A percentile compares a stretch with the other conserved stretches of the same genome.
These are phyloP conservation scores for Crithidia fasciculata DNA, from an alignment of 208 protist genomes.

Conservation along the genomic window DNA sequence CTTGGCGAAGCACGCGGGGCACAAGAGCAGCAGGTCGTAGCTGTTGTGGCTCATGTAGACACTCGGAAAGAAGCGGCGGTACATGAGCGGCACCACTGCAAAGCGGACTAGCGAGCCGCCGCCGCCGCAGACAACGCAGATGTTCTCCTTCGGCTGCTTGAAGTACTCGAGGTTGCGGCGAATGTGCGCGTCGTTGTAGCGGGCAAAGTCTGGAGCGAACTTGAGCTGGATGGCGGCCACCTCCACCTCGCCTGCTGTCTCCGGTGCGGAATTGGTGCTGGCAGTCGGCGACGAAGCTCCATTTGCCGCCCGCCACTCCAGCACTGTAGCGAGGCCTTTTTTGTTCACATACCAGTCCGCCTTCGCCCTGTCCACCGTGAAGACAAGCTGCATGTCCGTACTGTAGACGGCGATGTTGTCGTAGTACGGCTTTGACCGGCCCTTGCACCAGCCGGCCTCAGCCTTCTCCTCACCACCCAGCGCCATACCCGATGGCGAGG, in stretches of 20 bases:
- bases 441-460: conserved; percentile 33
- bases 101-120: conserved; percentile 54
- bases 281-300: no score
- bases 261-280: not conserved
- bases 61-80: conserved; percentile 71
- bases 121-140: conserved; percentile 59
- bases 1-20: conserved; percentile 54
- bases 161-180: conserved; percentile 71
- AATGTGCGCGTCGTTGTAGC: conserved; percentile 69
- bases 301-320: conserved; percentile 37
- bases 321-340: conserved; percentile 55
- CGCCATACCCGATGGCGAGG: no score
- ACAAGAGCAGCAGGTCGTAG: conserved; percentile 73
- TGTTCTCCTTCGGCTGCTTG: conserved; percentile 61
- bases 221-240: conserved; percentile 58
- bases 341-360: conserved; percentile 70
- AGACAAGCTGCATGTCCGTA: conserved; percentile 46
- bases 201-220: conserved; percentile 59
- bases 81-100: conserved; percentile 63
- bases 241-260: not conserved
- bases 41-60: conserved; percentile 83
- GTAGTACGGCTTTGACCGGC: conserved; percentile 59
- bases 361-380: conserved; percentile 62
- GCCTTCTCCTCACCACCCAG: not conserved
- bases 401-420: conserved; percentile 71